Conservation (phyloP, 129 eudicot species). For the Sambucus nigra region DNA sequence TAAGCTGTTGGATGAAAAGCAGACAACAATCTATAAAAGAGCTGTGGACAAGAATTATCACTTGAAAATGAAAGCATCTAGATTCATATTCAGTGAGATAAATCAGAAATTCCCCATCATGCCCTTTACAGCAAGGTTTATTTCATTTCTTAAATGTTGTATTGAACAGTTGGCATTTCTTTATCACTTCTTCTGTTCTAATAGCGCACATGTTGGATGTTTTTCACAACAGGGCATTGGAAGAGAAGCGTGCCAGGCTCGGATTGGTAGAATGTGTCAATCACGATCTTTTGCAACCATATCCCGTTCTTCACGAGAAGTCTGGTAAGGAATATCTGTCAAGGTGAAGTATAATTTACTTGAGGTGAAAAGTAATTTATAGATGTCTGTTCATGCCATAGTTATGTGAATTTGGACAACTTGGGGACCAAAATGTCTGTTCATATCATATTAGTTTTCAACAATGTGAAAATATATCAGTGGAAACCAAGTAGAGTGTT, state of each 20-base stretch:
- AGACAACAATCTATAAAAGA: slow-evolving; percentile 73
- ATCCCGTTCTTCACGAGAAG: slow-evolving; percentile 86
- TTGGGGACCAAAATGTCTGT: no score
- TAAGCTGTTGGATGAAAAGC: slow-evolving; percentile 77
- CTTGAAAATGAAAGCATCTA: slow-evolving; percentile 90
- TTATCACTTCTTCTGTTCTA: no score
- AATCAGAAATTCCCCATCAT: slow-evolving; percentile 83
- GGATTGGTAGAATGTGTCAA: slow-evolving; percentile 90
- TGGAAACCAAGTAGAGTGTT: no score
- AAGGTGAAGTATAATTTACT: no score
- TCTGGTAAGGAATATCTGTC: slow-evolving; percentile 36
- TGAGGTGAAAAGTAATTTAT: no score
- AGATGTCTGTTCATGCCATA: no score
- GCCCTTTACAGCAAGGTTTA: slow-evolving; percentile 89
- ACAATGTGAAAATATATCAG: neutral
- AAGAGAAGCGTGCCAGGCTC: slow-evolving; percentile 74
- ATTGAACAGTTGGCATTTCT: no score
- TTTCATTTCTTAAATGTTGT: neutral
- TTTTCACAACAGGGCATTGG: slow-evolving; percentile 58
- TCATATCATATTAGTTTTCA: no score
- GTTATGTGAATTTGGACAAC: no score
- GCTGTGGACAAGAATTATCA: slow-evolving; percentile 45
- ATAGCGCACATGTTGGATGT: neutral
- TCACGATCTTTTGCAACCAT: slow-evolving; percentile 83
- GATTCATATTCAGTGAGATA: slow-evolving; percentile 83